Evolutionary conservation across 352 stramenopile species (phyloP), one percentile per base, ranked within the genome.

Genomic region (Pythium myriotylum): DNA sequence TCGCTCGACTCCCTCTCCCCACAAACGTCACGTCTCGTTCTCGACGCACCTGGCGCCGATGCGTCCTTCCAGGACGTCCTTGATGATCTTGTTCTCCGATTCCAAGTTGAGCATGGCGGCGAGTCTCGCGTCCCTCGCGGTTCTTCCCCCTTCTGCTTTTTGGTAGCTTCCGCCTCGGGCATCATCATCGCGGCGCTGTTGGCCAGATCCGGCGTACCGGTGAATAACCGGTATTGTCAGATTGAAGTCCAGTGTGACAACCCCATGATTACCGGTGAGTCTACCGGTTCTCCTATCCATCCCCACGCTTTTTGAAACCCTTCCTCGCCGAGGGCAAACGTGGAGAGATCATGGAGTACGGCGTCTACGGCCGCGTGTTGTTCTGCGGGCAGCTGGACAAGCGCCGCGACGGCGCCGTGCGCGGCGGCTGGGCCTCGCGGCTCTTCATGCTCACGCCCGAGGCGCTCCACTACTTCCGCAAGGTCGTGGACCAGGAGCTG

Each of bases 31-130:
- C 24, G 37, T 59, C 29, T 14, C 43, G 19, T 43, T 16, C 8
- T 20, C 23, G 23, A 86, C 83, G 23, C 46, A 94, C 85, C 76
- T 86, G 48, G 82, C 79, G 9, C 84, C 86, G 40, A 94, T 40
- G 32, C 84, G 84, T 20, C 77, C 80, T 53, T 84, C 68, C 9
- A 94, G 69, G 46, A 94, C 82, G 71, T 92, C 84, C 72, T 92
- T 91, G 37, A 94, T 80, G 66, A 94, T 92, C 79, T 94, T 94
- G 77, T 92, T 92, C 69, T 93, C 84, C 58, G 81, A 73, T 67
- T 94, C 86, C 26, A 94, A 73, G 70, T 92, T 92, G 51, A 94
- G 70, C 86, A 94, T 94, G 39, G 35, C 52, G 35, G 13, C 57
- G 3, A 46, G 37, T 10, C 29, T 5, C 51, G 27, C 14, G 26